Evolutionary conservation across 257 asterid species (phyloP).

Genomic region (Linaria vulgaris): DNA sequence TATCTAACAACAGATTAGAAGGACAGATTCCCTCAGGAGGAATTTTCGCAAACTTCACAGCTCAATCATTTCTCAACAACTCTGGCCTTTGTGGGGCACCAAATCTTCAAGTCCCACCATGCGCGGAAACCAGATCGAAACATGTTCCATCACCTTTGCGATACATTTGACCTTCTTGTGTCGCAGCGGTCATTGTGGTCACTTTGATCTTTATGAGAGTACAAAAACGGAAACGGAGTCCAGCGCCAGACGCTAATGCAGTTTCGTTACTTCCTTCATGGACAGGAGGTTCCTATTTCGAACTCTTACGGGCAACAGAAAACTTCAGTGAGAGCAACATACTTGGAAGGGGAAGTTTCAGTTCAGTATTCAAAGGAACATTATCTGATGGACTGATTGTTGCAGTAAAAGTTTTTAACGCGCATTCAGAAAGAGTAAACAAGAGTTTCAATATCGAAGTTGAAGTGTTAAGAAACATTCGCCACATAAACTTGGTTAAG

Average conservation of each 20-base stretch:
- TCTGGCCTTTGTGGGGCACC: constrained; percentile 31
- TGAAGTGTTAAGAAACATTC: constrained; percentile 31
- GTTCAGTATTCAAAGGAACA: constrained; percentile 36
- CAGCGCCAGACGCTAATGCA: too few relatives aligned
- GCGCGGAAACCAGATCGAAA: constrained; percentile 14
- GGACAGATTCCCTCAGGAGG: constrained; percentile 42
- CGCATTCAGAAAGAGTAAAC: constrained; percentile 21
- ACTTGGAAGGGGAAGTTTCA: constrained; percentile 39
- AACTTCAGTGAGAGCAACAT: constrained; percentile 32
- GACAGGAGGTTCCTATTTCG: constrained; percentile 29
- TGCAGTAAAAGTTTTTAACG: constrained; percentile 38
- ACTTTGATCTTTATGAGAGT: constrained; percentile 13
- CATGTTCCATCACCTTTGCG: constrained; percentile 18
- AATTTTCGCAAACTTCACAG: constrained; percentile 33
- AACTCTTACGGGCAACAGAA: constrained; percentile 34
- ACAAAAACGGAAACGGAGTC: constrained; percentile 10
- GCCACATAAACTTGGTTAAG: too few relatives aligned
- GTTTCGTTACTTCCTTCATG: too few relatives aligned
- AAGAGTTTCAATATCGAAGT: constrained; percentile 37
- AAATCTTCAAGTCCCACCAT: constrained; percentile 17
- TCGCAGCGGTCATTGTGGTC: constrained; percentile 24
- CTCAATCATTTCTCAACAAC: too few relatives aligned
- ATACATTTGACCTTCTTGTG: constrained; percentile 8
- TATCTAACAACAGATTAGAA: constrained; percentile 33
- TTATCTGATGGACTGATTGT: too few relatives aligned